Evolutionary conservation across 1,284 basidiomycete species (phyloP).

Genomic region (Papiliotrema laurentii): DNA sequence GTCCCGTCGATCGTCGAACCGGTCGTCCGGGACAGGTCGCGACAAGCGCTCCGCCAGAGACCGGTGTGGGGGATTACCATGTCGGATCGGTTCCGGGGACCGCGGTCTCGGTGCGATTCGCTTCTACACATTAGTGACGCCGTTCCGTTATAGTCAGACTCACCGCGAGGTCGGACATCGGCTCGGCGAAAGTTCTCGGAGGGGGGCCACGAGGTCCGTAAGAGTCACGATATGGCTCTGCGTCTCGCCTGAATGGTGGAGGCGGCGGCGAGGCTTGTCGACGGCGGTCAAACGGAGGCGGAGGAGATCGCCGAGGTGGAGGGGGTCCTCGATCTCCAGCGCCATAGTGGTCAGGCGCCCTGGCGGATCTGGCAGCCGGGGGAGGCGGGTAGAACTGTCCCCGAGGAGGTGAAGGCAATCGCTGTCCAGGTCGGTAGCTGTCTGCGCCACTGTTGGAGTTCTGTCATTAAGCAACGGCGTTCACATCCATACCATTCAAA

Average conservation of each 20-base stretch:
- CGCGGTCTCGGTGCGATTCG: too few relatives aligned
- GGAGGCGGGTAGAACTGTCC: background rate
- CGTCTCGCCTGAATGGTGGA: background rate
- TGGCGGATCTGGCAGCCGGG: background rate
- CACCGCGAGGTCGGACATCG: background rate
- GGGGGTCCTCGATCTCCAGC: background rate
- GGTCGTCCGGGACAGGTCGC: constrained; percentile 1
- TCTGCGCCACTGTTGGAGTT: background rate
- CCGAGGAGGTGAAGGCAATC: background rate
- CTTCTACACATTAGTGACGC: background rate
- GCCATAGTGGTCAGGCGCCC: background rate
- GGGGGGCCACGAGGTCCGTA: background rate
- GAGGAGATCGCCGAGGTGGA: background rate
- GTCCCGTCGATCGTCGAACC: too few relatives aligned
- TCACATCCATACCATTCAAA: too few relatives aligned
- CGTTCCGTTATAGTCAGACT: background rate
- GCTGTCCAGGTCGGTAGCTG: background rate
- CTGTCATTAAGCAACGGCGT: background rate
- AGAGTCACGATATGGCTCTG: background rate
- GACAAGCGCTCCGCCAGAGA: constrained; percentile 7
- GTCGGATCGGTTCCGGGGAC: background rate
- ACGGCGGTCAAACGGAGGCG: background rate
- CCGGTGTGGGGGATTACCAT: background rate
- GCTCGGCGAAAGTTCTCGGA: background rate
- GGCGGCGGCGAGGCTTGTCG: background rate